Evolutionary conservation across 495 filamentous ascomycete species (phyloP), one percentile per base, ranked within the genome.

Genomic region (Penicillium turbatum): DNA sequence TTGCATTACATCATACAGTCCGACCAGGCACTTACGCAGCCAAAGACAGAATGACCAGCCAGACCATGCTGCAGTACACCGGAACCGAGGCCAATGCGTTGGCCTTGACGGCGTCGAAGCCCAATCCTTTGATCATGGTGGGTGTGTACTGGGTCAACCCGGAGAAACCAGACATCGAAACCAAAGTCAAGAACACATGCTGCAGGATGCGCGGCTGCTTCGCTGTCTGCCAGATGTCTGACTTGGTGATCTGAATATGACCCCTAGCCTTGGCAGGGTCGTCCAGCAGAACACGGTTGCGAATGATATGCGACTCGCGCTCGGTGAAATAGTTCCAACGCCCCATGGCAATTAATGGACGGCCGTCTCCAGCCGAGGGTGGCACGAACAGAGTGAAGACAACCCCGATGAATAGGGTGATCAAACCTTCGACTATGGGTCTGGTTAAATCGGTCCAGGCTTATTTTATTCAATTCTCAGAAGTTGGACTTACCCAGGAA

Each of bases 21-120:
- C 21, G 21, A 24, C 21, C 1, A 21, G 9, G 45, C 37, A 72
- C 76, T 26, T 56, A 64, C 71, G 69, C 47, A 40, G 71, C 59
- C 52, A 72, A 56, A 38, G 70, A 69, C 62, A 79, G 35, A 51
- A 76, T 40, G 60, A 62, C 52, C 57, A 80, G 15, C 74, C 74
- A 62, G 53, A 78, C 36, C 46, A 73, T 72, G 9, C 69, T 51
- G 38, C 73, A 79, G 12, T 76, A 78, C 16, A 77, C 65, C 0
- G 76, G 71, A 1, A 81, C 76, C 3, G 78, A 76, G 0, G 77
- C 72, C 57, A 82, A 60, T 0, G 79, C 79, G 54, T 82, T 82
- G 27, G 73, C 74, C 0, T 51, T 48, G 3, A 81, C 69, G 0
- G 70, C 64, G 16, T 61, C 65, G 56, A 79, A 81, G 0, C 77